Conservation (phyloP, 169 alveolate species). For the Babesia caballi region DNA sequence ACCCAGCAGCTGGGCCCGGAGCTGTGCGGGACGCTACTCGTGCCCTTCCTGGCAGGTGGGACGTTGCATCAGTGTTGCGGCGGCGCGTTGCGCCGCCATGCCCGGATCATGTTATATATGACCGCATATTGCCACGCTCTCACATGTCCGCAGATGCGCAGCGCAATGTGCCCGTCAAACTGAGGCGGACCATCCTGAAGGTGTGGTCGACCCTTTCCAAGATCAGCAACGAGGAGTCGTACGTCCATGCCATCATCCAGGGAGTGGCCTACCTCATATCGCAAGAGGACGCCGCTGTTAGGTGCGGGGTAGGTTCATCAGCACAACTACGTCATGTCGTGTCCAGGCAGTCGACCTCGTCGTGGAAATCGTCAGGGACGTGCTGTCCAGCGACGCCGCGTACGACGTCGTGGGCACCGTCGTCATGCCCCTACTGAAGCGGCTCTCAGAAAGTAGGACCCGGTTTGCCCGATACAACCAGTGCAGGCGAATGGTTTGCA, state of each 20-base stretch:
- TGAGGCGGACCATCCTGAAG: conserved; percentile 4
- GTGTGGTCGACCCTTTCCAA: conserved; percentile 58
- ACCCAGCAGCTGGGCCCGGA: conserved; percentile 59
- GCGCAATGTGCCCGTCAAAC: neutral
- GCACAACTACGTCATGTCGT: too few relatives aligned
- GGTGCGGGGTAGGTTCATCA: conserved; percentile 28
- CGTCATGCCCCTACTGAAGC: conserved; percentile 42
- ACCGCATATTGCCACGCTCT: too few relatives aligned
- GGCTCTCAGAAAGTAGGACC: conserved; percentile 37
- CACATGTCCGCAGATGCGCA: conserved; percentile 37
- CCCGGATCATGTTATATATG: too few relatives aligned
- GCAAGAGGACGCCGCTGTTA: conserved; percentile 48
- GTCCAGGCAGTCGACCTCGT: conserved; percentile 35
- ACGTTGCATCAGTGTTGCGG: neutral
- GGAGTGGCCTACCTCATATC: conserved; percentile 39
- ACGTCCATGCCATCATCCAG: conserved; percentile 25
- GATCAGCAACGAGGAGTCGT: conserved; percentile 7
- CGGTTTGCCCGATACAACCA: neutral
- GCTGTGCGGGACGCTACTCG: conserved; percentile 25
- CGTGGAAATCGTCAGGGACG: conserved; percentile 28
- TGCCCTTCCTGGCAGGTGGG: conserved; percentile 57
- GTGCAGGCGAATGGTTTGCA: conserved; percentile 66
- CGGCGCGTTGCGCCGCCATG: too few relatives aligned
- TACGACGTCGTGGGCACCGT: conserved; percentile 36
- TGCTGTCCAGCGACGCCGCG: neutral